Evolutionary conservation across 2,329 filamentous ascomycete species (phyloP), one percentile per base, ranked within the genome.

Genomic region (Claviceps monticola): DNA sequence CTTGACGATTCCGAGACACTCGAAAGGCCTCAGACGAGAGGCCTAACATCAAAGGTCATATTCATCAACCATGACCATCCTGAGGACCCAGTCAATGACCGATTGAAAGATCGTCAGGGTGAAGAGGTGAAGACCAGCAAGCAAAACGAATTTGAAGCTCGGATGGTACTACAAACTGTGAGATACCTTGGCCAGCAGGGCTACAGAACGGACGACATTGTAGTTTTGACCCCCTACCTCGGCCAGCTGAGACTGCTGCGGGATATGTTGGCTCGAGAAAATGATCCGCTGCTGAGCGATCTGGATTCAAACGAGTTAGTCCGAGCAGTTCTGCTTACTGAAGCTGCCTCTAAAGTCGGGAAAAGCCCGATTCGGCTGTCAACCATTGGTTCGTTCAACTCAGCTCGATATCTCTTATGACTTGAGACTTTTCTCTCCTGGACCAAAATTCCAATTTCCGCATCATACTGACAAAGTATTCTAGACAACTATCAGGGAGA

Each of bases 401-500:
- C 38, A 41, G 16, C 38, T 41, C 38, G 7, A 17, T 41, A 34
- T 34, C 9, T 34, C 17, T 41, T 19, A 19, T 8, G 3, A n/a
- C 17, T 17, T 9, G 6, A 13, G 4, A 19, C 17, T 43, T 13
- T n/a, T 43, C 8, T 21, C 3, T 23, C 13, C 14, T 6, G 14
- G 3, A 39, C 13, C 14, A n/a, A n/a, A 39, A n/a, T 1, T 39
- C 14, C 37, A n/a, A 39, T 8, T 1, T 39, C 14, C 37, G 37
- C 37, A 39, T 5, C 37, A 39, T 39, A 21, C 42, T 44, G 13
- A 44, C 19, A 2, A 37, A 2, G 5, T 7, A 0, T 9, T 3
- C 1, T 19, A 83, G 84, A 89, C 55, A 89, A 89, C 55, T 90
- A 85, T 53, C 86, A 89, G 61, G 84, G 86, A 34, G 85, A 89